Conservation (phyloP, 2,329 filamentous ascomycete species). For the Scopulariopsis brevicaulis region DNA sequence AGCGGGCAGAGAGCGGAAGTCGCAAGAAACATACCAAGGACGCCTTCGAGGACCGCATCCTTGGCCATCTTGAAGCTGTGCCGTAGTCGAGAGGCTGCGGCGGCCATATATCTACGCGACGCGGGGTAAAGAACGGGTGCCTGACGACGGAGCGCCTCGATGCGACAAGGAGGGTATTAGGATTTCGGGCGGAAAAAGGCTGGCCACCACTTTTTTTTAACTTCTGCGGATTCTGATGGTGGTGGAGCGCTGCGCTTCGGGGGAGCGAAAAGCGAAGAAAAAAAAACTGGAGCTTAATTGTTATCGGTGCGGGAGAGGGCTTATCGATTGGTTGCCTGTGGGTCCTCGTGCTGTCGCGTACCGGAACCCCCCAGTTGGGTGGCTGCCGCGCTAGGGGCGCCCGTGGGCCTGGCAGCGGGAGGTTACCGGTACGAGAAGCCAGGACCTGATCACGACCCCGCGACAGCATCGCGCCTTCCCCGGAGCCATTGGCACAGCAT, state of each 20-base stretch:
- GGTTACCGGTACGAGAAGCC: neutral
- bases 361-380: too few relatives aligned
- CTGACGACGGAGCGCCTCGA: neutral
- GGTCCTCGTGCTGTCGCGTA: neutral
- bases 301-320: neutral
- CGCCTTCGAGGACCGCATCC: conserved; percentile 40
- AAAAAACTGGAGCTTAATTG: neutral
- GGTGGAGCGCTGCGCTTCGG: neutral
- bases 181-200: neutral
- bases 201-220: neutral
- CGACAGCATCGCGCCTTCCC: neutral
- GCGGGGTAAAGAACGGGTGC: neutral
- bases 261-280: conserved; percentile 1
- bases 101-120: conserved; percentile 1
- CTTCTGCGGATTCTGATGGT: neutral
- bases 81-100: neutral
- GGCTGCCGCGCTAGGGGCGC: too few relatives aligned
- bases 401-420: too few relatives aligned
- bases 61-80: conserved; percentile 36
- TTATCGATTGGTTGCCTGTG: conserved; percentile 5
- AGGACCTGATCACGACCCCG: neutral
- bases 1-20: neutral
- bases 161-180: neutral
- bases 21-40: conserved; percentile 35
- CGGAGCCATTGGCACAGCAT: neutral